These are phyloP conservation scores for Spergularia azorica DNA, from an alignment of 179 eudicot species.

Conservation along the genomic window DNA sequence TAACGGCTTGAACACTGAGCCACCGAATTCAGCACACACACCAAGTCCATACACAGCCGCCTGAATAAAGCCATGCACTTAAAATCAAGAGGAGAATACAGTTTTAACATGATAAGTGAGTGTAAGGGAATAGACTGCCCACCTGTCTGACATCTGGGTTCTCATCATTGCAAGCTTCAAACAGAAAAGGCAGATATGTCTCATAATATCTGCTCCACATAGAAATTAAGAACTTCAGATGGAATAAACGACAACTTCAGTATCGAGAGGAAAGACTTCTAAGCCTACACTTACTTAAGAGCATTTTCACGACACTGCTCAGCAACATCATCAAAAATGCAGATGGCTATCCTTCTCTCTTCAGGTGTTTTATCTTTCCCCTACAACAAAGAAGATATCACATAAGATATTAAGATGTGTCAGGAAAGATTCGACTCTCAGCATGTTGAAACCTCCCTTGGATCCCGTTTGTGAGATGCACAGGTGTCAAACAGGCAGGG, in stretches of 20 bases:
- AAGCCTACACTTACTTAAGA: conserved; percentile 51
- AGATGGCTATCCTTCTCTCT: conserved; percentile 95
- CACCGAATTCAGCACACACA: conserved; percentile 94
- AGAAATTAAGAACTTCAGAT: conserved; percentile 11
- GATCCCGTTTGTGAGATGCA: too few relatives aligned
- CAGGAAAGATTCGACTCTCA: background rate
- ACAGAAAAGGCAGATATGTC: conserved; percentile 84
- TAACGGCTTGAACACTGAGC: conserved; percentile 78
- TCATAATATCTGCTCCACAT: conserved; percentile 73
- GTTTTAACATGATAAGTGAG: background rate
- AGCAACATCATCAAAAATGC: conserved; percentile 97
- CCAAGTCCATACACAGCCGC: conserved; percentile 99
- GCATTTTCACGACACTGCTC: conserved; percentile 98
- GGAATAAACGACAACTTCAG: background rate
- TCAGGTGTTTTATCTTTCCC: conserved; percentile 95
- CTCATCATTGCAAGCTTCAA: conserved; percentile 96
- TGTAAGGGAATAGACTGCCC: background rate
- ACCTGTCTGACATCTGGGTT: conserved; percentile 94
- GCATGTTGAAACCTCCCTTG: background rate
- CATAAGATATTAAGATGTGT: background rate
- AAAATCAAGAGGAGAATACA: conserved; percentile 9
- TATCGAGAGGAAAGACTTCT: conserved; percentile 1
- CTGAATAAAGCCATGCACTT: conserved; percentile 37
- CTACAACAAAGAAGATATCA: conserved; percentile 34
- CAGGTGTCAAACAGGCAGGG: too few relatives aligned